phyloP scores from a whole-genome alignment of 2,329 filamentous ascomycete species.

The Apiospora arundinis region DNA sequence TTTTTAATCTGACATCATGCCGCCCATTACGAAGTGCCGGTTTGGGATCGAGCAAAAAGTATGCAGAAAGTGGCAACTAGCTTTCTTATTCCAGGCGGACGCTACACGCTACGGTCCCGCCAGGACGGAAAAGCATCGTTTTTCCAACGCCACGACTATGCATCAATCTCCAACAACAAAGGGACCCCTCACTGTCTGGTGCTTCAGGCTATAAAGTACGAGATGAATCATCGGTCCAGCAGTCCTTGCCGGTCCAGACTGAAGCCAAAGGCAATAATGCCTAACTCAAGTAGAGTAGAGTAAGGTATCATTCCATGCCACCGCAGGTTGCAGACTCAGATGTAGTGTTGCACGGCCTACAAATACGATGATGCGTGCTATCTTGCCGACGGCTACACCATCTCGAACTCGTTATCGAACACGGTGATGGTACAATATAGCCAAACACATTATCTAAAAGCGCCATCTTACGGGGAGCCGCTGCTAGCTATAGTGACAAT shows the following conservation, averaged over 20 bases:
- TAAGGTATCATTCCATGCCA: not conserved
- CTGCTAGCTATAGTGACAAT: not conserved
- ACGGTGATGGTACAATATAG: not conserved
- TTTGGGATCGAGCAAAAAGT: not conserved
- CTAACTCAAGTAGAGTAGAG: not conserved
- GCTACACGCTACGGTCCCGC: not conserved
- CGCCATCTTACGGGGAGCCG: not conserved
- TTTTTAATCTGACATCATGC: slow-evolving; percentile 1
- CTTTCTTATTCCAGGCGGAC: not conserved
- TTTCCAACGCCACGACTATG: not conserved
- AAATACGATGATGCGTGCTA: slow-evolving; percentile 6
- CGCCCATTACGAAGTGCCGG: not conserved
- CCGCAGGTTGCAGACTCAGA: not conserved
- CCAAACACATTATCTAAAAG: not conserved
- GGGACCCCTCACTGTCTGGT: not conserved
- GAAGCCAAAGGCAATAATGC: not conserved
- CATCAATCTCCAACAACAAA: slow-evolving; percentile 12
- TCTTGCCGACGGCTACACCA: slow-evolving; percentile 7
- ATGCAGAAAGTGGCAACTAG: not conserved
- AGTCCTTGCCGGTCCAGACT: not conserved
- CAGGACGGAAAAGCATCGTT: slow-evolving; percentile 11
- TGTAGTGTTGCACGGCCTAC: slow-evolving; percentile 6
- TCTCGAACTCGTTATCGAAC: not conserved
- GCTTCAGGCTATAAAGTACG: not conserved
- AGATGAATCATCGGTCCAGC: not conserved